Percentiles rank a stretch among this genome's conserved stretches.
phyloP scores from a whole-genome alignment of 208 protist genomes.

The Leishmania braziliensis region DNA sequence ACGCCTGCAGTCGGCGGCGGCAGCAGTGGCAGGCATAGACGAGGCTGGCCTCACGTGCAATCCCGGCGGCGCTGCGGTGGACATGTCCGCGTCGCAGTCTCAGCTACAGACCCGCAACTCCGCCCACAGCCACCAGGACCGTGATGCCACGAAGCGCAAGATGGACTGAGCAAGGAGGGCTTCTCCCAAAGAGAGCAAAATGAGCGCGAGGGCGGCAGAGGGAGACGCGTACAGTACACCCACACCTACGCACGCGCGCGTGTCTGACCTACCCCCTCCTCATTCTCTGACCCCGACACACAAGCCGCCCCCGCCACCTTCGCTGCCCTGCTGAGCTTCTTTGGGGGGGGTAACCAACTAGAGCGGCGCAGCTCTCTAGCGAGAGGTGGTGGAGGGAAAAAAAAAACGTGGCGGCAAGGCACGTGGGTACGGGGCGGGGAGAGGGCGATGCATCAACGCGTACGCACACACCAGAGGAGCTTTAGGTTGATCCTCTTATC shows the following conservation, averaged over 20 bases:
- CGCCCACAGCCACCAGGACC: background rate
- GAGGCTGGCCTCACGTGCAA: background rate
- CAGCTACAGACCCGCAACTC: background rate
- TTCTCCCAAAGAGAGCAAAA: too few species aligned
- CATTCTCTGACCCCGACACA: background rate
- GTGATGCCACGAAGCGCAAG: background rate
- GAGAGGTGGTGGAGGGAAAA: too few species aligned
- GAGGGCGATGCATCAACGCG: background rate
- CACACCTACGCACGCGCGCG: background rate
- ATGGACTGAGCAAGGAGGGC: background rate
- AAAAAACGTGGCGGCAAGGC: too few species aligned
- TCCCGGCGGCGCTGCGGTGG: background rate
- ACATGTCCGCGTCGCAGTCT: background rate
- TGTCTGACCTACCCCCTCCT: background rate
- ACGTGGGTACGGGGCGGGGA: too few species aligned
- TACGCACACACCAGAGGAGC: background rate
- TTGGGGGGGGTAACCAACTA: background rate
- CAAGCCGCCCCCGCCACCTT: background rate
- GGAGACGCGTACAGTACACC: background rate
- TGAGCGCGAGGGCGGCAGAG: background rate
- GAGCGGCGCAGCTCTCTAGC: background rate
- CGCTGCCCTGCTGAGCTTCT: background rate
- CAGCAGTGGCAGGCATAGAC: background rate
- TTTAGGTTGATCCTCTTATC: background rate
- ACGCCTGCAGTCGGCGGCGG: slow-evolving; percentile 16